Conservation (phyloP, 2,329 filamentous ascomycete genomes). For the Teratosphaeria gauchensis region DNA sequence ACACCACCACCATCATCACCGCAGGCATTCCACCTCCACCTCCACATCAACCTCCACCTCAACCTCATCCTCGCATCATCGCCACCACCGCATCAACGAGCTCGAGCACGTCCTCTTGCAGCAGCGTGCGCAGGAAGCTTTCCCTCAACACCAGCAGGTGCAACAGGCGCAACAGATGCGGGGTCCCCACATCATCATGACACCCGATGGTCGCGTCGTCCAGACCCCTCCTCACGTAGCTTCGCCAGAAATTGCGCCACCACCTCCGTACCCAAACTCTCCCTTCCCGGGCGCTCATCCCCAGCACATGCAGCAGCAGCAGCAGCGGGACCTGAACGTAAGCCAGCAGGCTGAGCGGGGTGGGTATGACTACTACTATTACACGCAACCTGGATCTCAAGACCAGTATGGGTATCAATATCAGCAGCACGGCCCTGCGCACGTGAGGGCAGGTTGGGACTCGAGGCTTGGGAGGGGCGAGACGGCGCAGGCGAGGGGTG, state of each 20-base stretch:
- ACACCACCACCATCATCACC: not conserved
- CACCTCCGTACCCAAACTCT: not conserved
- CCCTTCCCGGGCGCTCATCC: not conserved
- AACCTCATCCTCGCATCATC: no score
- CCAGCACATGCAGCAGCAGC: not conserved
- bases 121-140: not conserved
- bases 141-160: no score
- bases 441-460: no score
- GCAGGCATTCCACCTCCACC: not conserved
- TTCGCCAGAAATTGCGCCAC: no score
- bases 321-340: not conserved
- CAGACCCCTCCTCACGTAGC: no score
- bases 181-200: not conserved
- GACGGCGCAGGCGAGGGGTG: no score
- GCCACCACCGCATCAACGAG: not conserved
- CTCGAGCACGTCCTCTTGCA: not conserved
- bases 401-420: no score
- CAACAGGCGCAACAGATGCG: not conserved
- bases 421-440: no score
- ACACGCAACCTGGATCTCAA: not conserved
- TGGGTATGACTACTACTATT: not conserved
- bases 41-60: not conserved
- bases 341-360: not conserved
- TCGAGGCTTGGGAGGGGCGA: no score
- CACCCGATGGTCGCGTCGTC: not conserved